Evolutionary conservation across 2,329 filamentous ascomycete genomes (phyloP).

Genomic region (Cadophora sp.): DNA sequence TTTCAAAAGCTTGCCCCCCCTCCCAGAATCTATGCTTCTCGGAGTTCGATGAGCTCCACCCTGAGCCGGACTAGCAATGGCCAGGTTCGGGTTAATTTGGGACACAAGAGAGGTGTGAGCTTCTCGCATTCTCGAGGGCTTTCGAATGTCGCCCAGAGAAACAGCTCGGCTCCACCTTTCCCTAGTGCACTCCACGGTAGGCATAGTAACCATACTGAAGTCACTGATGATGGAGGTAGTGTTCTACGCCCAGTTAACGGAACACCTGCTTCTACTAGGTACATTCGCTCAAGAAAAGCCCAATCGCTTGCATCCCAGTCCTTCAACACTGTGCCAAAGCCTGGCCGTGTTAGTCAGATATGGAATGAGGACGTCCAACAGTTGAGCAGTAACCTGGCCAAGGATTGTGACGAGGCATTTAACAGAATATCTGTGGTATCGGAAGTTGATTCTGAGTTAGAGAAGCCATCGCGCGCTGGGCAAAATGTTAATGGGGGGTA

Average conservation of each 20-base stretch:
- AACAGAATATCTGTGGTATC: constrained; percentile 64
- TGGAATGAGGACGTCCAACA: constrained; percentile 82
- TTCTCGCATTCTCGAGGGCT: constrained; percentile 60
- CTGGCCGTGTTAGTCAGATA: constrained; percentile 33
- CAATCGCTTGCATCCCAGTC: constrained; percentile 24
- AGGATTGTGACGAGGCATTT: constrained; percentile 92
- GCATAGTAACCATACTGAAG: constrained; percentile 37
- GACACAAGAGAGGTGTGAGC: constrained; percentile 67
- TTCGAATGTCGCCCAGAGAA: constrained; percentile 29
- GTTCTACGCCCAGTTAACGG: constrained; percentile 27
- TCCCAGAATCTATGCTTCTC: constrained; percentile 49
- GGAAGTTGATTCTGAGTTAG: constrained; percentile 6
- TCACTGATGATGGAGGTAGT: constrained; percentile 36
- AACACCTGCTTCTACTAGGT: constrained; percentile 35
- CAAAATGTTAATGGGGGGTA: not conserved
- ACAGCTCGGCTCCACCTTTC: constrained; percentile 7
- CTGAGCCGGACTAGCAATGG: constrained; percentile 48
- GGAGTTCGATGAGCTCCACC: constrained; percentile 54
- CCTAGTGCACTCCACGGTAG: constrained; percentile 18
- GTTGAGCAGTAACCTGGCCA: constrained; percentile 83
- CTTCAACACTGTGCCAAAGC: constrained; percentile 26
- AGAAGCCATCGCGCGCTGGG: not conserved
- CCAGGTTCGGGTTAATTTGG: constrained; percentile 52
- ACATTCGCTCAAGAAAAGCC: constrained; percentile 43
- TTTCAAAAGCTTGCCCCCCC: constrained; percentile 22